phyloP scores from a whole-genome alignment of 2,329 filamentous ascomycete genomes.

The Epichloe bromicola region DNA sequence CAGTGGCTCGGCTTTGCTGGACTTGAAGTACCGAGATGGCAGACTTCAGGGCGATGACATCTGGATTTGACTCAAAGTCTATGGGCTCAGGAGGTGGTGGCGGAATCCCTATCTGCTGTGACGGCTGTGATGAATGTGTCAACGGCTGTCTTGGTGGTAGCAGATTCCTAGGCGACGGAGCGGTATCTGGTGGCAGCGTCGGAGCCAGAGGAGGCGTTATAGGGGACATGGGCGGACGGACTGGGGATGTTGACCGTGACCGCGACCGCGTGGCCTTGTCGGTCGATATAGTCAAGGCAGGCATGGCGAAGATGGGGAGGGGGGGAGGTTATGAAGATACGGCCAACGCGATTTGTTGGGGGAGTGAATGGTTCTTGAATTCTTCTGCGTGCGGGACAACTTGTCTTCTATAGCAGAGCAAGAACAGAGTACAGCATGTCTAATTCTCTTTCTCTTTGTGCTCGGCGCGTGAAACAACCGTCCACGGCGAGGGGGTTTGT shows the following conservation, averaged over 20 bases:
- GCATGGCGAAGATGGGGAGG: constrained; percentile 12
- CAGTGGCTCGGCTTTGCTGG: constrained; percentile 64
- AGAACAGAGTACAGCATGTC: no score
- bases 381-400: no score
- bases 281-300: constrained; percentile 20
- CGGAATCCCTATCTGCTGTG: constrained; percentile 24
- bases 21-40: constrained; percentile 80
- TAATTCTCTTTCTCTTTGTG: no score
- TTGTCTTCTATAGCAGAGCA: no score
- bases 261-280: constrained; percentile 17
- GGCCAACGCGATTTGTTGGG: background rate
- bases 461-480: no score
- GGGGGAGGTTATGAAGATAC: background rate
- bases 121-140: constrained; percentile 30
- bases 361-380: background rate
- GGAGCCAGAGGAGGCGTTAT: constrained; percentile 38
- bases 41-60: constrained; percentile 74
- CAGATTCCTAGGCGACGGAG: constrained; percentile 5
- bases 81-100: constrained; percentile 40
- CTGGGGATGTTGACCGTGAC: constrained; percentile 30
- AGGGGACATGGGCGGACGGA: constrained; percentile 39
- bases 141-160: constrained; percentile 23
- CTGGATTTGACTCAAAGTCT: constrained; percentile 56
- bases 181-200: constrained; percentile 16
- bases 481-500: background rate